Evolutionary conservation across 2,329 filamentous ascomycete genomes (phyloP), one percentile per base, ranked within the genome.

Genomic region (Aureobasidium sp.): DNA sequence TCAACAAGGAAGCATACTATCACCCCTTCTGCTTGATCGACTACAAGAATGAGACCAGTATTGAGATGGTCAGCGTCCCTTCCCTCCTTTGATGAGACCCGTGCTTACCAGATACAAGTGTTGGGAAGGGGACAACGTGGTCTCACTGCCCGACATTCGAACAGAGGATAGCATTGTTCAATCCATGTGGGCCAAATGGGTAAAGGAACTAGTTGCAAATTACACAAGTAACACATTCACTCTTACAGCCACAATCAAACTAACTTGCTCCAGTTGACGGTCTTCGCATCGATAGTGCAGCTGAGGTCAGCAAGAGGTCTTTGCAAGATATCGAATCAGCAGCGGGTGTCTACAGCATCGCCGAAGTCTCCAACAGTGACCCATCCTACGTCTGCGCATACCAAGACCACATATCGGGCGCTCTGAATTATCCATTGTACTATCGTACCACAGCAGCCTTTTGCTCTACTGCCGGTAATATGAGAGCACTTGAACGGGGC

Each of bases 61-160:
- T 74, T 51, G 69, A 75, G 61, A 61, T 70, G 21, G 58, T 61
- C 3, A n/a, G 48, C n/a, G n/a, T n/a, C n/a, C n/a, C n/a, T n/a
- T n/a, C n/a, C n/a, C n/a, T 11, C 1, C 21, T 6, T 1, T 13
- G 5, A 29, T 6, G 5, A 2, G 21, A 7, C 5, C 3, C 27
- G 5, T 21, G 9, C 30, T 37, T 7, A 61, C 16, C 13, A 16
- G 8, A 3, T 13, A 14, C 8, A 1, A 64, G 51, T 64, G 63
- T 58, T 64, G 63, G 63, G 50, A 80, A 6, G 79, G 79, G n/a
- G 77, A 79, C 61, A 75, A 76, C 42, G 78, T 75, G 7, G 78
- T 82, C 21, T 76, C 78, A 0, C 78, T 89, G 0, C 83, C 85
- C 0, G 85, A 89, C 64, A 68, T 88, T 11, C 74, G 83, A 55